phyloP scores from a whole-genome alignment of 192 early-diverging fungal species.

The Piromyces sp. region DNA sequence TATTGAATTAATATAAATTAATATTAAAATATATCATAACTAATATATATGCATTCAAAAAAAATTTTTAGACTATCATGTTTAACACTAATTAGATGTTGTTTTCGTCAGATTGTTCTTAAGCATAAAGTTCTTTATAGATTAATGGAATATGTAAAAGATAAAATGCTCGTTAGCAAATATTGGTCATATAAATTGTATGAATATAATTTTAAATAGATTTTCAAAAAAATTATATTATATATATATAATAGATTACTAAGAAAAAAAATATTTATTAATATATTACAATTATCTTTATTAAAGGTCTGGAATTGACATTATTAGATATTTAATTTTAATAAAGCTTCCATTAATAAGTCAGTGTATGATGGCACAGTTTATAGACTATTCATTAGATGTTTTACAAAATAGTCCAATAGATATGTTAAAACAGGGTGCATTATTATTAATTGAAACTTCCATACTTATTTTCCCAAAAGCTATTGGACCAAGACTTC shows the following conservation, averaged over 20 bases:
- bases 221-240: too few species aligned
- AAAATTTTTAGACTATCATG: slow-evolving; percentile 23
- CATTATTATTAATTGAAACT: slow-evolving; percentile 26
- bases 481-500: slow-evolving; percentile 16
- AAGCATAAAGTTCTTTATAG: slow-evolving; percentile 22
- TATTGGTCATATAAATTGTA: slow-evolving; percentile 35
- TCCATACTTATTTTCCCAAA: slow-evolving; percentile 33
- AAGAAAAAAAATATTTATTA: neutral
- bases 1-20: too few species aligned
- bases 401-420: slow-evolving; percentile 27
- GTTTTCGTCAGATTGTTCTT: slow-evolving; percentile 16
- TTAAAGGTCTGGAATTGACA: slow-evolving; percentile 38
- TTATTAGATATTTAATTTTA: slow-evolving; percentile 18
- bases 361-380: slow-evolving; percentile 22
- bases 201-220: too few species aligned
- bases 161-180: slow-evolving; percentile 32
- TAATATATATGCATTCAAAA: too few species aligned
- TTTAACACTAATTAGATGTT: slow-evolving; percentile 16
- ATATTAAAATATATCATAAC: too few species aligned
- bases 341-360: slow-evolving; percentile 28
- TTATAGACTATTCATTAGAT: slow-evolving; percentile 27
- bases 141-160: slow-evolving; percentile 25
- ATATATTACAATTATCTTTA: too few species aligned
- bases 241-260: too few species aligned
- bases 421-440: slow-evolving; percentile 22